Percentiles rank a stretch among this genome's conserved stretches.
These are phyloP conservation scores for Dioszegia aurantiaca DNA, from an alignment of 768 basidiomycete genomes.

Conservation along the genomic window DNA sequence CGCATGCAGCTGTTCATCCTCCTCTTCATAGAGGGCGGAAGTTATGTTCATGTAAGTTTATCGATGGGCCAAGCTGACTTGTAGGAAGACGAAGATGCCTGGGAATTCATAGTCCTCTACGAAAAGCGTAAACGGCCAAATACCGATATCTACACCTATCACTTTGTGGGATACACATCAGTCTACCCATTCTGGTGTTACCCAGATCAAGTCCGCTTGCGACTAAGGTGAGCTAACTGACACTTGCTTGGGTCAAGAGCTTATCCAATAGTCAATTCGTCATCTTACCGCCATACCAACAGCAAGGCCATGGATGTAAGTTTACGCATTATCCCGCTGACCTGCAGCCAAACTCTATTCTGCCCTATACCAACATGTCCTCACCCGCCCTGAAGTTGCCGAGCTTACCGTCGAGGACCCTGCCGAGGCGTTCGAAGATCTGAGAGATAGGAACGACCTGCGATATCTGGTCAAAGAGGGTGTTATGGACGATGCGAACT, in stretches of 20 bases:
- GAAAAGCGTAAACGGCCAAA: conserved; percentile 67
- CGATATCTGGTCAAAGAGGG: conserved; percentile 74
- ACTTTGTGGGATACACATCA: conserved; percentile 91
- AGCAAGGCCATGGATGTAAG: conserved; percentile 85
- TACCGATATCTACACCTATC: conserved; percentile 61
- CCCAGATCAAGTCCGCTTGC: conserved; percentile 81
- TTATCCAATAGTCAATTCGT: conserved; percentile 74
- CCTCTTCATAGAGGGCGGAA: conserved; percentile 91
- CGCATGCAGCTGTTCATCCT: conserved; percentile 92
- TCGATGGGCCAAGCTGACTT: not conserved
- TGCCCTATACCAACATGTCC: conserved; percentile 74
- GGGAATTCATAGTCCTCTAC: conserved; percentile 88
- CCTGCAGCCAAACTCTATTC: conserved; percentile 75
- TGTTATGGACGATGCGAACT: conserved; percentile 65
- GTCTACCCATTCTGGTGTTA: conserved; percentile 94
- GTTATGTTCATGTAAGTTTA: conserved; percentile 66
- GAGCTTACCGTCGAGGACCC: conserved; percentile 97
- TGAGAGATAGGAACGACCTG: conserved; percentile 88
- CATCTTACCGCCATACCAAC: conserved; percentile 84
- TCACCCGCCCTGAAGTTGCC: conserved; percentile 66
- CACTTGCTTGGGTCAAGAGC: not conserved
- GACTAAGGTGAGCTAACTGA: conserved; percentile 65
- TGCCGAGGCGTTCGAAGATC: conserved; percentile 94
- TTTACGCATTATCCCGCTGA: not conserved
- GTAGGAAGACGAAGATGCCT: conserved; percentile 78